phyloP scores from a whole-genome alignment of 2,329 filamentous ascomycete genomes.

The Fusarium sp. region DNA sequence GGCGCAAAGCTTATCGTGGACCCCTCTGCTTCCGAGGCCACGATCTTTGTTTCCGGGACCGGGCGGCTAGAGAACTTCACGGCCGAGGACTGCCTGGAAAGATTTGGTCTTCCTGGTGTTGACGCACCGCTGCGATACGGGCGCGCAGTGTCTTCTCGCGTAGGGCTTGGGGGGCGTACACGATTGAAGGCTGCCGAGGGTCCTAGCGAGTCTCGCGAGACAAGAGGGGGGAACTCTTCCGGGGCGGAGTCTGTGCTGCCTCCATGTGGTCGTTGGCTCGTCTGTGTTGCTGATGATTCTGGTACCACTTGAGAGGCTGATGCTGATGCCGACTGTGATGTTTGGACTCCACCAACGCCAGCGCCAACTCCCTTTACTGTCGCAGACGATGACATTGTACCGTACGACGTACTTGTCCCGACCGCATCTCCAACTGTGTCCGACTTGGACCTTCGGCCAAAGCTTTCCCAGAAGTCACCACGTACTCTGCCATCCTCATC shows the following conservation, averaged over 20 bases:
- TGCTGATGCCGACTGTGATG: conserved; percentile 9
- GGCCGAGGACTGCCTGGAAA: conserved; percentile 62
- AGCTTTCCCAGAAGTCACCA: conserved; percentile 23
- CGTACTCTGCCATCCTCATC: conserved; percentile 9
- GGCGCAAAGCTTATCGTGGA: conserved; percentile 75
- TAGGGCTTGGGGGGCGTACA: conserved; percentile 41
- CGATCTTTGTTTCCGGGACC: conserved; percentile 74
- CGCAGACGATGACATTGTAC: conserved; percentile 46
- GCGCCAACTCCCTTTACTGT: conserved; percentile 25
- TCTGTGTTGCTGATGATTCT: not conserved
- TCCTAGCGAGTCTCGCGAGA: conserved; percentile 19
- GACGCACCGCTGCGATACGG: conserved; percentile 33
- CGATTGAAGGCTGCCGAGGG: conserved; percentile 14
- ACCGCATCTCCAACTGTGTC: conserved; percentile 10
- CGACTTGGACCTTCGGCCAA: conserved; percentile 23
- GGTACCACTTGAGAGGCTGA: conserved; percentile 17
- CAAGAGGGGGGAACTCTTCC: conserved; percentile 39
- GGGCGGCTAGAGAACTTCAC: conserved; percentile 77
- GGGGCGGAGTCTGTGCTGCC: conserved; percentile 9
- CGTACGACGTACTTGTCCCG: conserved; percentile 44
- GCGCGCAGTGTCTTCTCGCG: conserved; percentile 32
- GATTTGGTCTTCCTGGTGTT: conserved; percentile 53
- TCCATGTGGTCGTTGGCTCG: not conserved
- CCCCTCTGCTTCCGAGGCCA: conserved; percentile 64
- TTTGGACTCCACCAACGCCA: conserved; percentile 3